A percentile compares a stretch with the other conserved stretches of the same genome.
Evolutionary conservation across 2,329 filamentous ascomycete genomes (phyloP).

Genomic region (Mollisiaceae sp.): DNA sequence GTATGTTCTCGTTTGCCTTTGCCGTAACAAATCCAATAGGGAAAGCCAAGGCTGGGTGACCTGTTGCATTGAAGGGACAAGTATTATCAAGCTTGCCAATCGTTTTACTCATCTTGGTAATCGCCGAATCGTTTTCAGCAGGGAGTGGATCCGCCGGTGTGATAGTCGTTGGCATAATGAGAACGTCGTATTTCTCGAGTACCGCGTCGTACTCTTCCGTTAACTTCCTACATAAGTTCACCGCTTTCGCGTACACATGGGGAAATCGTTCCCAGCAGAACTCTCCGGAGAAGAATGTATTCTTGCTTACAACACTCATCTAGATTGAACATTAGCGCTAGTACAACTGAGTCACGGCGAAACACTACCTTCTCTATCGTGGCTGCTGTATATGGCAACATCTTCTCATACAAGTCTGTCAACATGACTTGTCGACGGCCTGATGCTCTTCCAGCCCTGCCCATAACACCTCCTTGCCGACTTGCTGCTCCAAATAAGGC

Average conservation of each 20-base stretch:
- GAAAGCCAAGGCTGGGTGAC: conserved; percentile 59
- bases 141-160: conserved; percentile 52
- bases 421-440: conserved; percentile 32
- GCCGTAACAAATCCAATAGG: conserved; percentile 52
- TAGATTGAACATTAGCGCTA: conserved; percentile 5
- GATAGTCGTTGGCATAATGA: conserved; percentile 56
- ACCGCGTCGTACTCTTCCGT: conserved; percentile 51
- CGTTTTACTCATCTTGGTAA: conserved; percentile 53
- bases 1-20: conserved; percentile 43
- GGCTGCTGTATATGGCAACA: conserved; percentile 28
- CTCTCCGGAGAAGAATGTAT: conserved; percentile 27
- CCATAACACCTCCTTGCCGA: conserved; percentile 29
- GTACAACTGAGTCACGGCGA: neutral
- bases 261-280: conserved; percentile 46
- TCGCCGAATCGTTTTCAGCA: conserved; percentile 41
- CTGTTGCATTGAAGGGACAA: conserved; percentile 60
- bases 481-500: conserved; percentile 28
- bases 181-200: conserved; percentile 49
- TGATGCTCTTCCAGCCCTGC: conserved; percentile 26
- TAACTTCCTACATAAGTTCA: conserved; percentile 53
- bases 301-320: conserved; percentile 31
- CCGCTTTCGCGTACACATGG: conserved; percentile 51
- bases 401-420: conserved; percentile 31
- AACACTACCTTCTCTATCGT: conserved; percentile 27
- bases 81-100: conserved; percentile 62